Evolutionary conservation across 495 filamentous ascomycete species (phyloP).

Genomic region (Cryomyces minteri): DNA sequence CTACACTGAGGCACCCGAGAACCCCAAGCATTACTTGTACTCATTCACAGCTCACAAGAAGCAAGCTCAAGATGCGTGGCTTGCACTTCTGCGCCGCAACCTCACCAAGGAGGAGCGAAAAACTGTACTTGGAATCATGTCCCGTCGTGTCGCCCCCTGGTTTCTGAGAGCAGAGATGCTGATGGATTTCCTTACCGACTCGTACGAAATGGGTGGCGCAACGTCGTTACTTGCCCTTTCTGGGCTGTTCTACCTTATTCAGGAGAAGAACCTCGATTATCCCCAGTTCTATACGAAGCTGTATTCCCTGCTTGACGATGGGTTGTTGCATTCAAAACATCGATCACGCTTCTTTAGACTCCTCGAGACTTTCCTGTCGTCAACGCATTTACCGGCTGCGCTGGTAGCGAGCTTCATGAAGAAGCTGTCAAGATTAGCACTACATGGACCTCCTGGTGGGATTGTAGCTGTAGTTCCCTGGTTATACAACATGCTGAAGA

Average conservation of each 20-base stretch:
- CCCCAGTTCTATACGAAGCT: constrained; percentile 86
- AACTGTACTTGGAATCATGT: constrained; percentile 50
- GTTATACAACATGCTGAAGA: constrained; percentile 88
- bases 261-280: constrained; percentile 86
- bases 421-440: constrained; percentile 57
- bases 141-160: constrained; percentile 65
- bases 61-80: constrained; percentile 65
- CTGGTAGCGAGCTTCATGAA: constrained; percentile 95
- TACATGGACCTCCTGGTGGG: constrained; percentile 71
- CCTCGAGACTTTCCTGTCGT: constrained; percentile 79
- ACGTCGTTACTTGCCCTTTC: constrained; percentile 76
- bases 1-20: constrained; percentile 15
- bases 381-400: constrained; percentile 77
- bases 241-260: constrained; percentile 88
- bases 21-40: constrained; percentile 31
- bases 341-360: constrained; percentile 85
- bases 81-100: constrained; percentile 50
- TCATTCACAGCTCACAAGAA: constrained; percentile 44
- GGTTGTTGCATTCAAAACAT: constrained; percentile 82
- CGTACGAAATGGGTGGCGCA: constrained; percentile 69
- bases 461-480: constrained; percentile 81
- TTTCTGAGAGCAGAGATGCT: constrained; percentile 70
- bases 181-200: constrained; percentile 96
- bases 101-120: constrained; percentile 62
- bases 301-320: constrained; percentile 72